These are phyloP conservation scores for Ophidiomyces ophidiicola DNA, from an alignment of 2,329 filamentous ascomycete genomes.

Conservation along the genomic window DNA sequence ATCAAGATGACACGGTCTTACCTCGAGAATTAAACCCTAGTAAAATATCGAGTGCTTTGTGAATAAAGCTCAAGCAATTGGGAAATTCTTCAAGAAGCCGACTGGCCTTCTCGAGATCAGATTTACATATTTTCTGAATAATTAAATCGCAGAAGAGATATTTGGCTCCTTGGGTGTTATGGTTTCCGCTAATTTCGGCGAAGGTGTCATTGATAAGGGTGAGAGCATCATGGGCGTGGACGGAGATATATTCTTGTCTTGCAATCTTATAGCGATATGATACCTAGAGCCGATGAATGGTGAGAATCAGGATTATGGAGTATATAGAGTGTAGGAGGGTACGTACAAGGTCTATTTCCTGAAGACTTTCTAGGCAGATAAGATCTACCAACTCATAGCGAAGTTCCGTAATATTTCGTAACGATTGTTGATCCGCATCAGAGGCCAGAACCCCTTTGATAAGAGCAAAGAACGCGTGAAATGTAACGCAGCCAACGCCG, in stretches of 20 bases:
- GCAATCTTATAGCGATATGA: constrained; percentile 32
- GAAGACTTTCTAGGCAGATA: background rate
- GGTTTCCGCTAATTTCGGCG: constrained; percentile 8
- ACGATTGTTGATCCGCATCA: constrained; percentile 11
- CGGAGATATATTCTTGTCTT: constrained; percentile 29
- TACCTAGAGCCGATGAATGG: no score
- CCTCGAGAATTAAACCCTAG: constrained; percentile 21
- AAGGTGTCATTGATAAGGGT: constrained; percentile 25
- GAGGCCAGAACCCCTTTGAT: constrained; percentile 24
- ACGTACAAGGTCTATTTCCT: constrained; percentile 23
- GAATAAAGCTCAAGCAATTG: constrained; percentile 20
- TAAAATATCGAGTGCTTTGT: constrained; percentile 25
- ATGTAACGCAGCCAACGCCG: constrained; percentile 35
- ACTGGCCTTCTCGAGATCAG: constrained; percentile 22
- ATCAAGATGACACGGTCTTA: constrained; percentile 4
- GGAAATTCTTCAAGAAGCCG: constrained; percentile 22
- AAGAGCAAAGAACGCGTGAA: constrained; percentile 30
- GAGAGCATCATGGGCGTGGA: constrained; percentile 25
- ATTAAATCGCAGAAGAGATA: constrained; percentile 25
- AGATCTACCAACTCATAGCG: constrained; percentile 9
- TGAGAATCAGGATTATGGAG: no score
- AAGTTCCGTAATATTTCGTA: constrained; percentile 3
- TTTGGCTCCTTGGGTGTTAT: constrained; percentile 6
- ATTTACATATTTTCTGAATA: constrained; percentile 23
- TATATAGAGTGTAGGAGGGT: no score